phyloP scores from a whole-genome alignment of 2,329 filamentous ascomycete species.

The Neopestalotiopsis clavispora region DNA sequence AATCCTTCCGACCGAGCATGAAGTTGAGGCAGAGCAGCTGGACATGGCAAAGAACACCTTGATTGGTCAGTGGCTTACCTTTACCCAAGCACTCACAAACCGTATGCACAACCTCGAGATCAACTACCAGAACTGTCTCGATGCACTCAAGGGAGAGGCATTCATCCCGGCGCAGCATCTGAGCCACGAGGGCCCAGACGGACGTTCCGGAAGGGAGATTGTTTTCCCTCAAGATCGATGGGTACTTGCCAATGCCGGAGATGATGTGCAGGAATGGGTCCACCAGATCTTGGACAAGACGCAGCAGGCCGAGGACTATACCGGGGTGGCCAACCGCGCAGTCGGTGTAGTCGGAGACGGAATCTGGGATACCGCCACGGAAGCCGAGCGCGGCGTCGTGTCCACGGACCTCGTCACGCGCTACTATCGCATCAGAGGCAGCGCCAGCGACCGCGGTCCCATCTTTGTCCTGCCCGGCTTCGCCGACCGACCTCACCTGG shows the following conservation, averaged over 20 bases:
- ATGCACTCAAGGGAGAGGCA: slow-evolving; percentile 55
- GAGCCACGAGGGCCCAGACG: slow-evolving; percentile 55
- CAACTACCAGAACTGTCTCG: slow-evolving; percentile 53
- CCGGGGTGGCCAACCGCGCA: slow-evolving; percentile 38
- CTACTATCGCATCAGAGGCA: slow-evolving; percentile 55
- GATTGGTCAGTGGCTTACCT: slow-evolving; percentile 62
- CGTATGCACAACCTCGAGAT: slow-evolving; percentile 64
- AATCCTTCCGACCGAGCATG: slow-evolving; percentile 52
- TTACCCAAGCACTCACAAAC: slow-evolving; percentile 56
- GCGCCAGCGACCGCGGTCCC: slow-evolving; percentile 47
- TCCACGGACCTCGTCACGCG: slow-evolving; percentile 54
- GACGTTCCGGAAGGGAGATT: slow-evolving; percentile 57
- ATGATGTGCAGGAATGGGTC: slow-evolving; percentile 53
- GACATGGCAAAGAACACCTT: slow-evolving; percentile 52
- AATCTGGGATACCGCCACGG: slow-evolving; percentile 33
- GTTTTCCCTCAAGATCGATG: slow-evolving; percentile 60
- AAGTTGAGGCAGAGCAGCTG: slow-evolving; percentile 42
- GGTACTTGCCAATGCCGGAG: slow-evolving; percentile 58
- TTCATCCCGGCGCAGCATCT: slow-evolving; percentile 56
- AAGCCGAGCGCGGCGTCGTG: slow-evolving; percentile 50
- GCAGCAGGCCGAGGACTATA: slow-evolving; percentile 45
- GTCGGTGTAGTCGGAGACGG: slow-evolving; percentile 48
- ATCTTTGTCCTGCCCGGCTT: slow-evolving; percentile 60
- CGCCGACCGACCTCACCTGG: slow-evolving; percentile 48
- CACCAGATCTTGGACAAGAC: slow-evolving; percentile 51